Evolutionary conservation across 2,329 filamentous ascomycete genomes (phyloP).

Genomic region (Mycocentrospora acerina): DNA sequence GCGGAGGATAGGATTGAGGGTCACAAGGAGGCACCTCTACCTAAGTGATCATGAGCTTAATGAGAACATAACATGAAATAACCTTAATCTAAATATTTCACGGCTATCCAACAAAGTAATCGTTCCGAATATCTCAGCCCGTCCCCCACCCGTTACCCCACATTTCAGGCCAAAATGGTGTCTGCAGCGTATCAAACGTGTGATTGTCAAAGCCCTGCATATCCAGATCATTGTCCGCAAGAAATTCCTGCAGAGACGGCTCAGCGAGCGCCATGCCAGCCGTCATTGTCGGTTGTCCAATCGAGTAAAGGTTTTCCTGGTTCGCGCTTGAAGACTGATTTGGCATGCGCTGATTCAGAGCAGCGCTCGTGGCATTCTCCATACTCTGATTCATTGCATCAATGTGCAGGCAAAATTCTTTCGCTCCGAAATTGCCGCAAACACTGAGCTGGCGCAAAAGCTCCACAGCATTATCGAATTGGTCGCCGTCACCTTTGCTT

Average conservation of each 20-base stretch:
- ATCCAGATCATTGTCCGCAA: slow-evolving; percentile 15
- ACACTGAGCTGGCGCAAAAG: slow-evolving; percentile 14
- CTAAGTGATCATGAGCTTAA: neutral
- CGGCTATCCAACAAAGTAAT: slow-evolving; percentile 1
- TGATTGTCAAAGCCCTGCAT: slow-evolving; percentile 14
- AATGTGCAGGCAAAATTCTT: slow-evolving; percentile 17
- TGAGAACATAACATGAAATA: too few relatives aligned
- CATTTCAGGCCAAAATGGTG: slow-evolving; percentile 17
- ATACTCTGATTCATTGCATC: slow-evolving; percentile 17
- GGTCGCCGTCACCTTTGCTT: slow-evolving; percentile 13
- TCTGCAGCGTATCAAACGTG: slow-evolving; percentile 13
- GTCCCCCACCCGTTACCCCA: slow-evolving; percentile 11
- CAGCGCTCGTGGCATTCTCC: slow-evolving; percentile 14
- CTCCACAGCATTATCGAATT: slow-evolving; percentile 16
- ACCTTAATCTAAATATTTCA: neutral
- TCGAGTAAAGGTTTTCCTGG: neutral
- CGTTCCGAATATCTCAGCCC: neutral
- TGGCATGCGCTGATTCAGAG: slow-evolving; percentile 13
- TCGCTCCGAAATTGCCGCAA: slow-evolving; percentile 16
- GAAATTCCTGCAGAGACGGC: slow-evolving; percentile 16
- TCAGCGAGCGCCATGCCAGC: slow-evolving; percentile 20
- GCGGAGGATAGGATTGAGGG: slow-evolving; percentile 4
- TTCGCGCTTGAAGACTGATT: neutral
- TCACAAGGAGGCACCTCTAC: neutral
- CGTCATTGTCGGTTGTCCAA: slow-evolving; percentile 7